These are phyloP conservation scores for Geranium brycei DNA, from an alignment of 345 rosid genomes.

Conservation along the genomic window DNA sequence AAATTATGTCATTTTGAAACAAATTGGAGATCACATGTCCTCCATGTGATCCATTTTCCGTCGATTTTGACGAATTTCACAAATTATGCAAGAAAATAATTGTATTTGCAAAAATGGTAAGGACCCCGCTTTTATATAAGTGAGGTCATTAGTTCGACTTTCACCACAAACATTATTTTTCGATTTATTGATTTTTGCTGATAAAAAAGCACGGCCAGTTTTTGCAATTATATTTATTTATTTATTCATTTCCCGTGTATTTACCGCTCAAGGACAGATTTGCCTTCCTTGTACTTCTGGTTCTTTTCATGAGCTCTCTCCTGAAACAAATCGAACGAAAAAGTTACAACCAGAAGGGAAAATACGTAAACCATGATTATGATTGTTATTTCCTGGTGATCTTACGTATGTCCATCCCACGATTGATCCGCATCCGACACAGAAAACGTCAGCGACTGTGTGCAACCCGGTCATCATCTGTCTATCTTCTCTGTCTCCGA, in stretches of 20 bases:
- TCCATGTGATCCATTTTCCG: too few species aligned
- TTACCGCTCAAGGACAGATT: constrained; percentile 55
- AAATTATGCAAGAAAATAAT: too few species aligned
- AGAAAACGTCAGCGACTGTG: constrained; percentile 83
- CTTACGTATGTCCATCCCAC: constrained; percentile 99
- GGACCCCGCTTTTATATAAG: too few species aligned
- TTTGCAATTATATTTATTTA: too few species aligned
- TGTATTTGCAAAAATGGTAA: too few species aligned
- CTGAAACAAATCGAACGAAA: constrained; percentile 36
- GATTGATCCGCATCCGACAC: constrained; percentile 90
- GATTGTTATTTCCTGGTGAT: neutral
- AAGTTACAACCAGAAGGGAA: constrained; percentile 13
- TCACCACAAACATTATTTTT: too few species aligned
- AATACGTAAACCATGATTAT: constrained; percentile 6
- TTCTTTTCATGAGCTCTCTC: constrained; percentile 71
- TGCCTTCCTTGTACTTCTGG: constrained; percentile 99
- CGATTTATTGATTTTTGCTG: too few species aligned
- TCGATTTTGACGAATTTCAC: too few species aligned
- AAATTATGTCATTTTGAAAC: too few species aligned
- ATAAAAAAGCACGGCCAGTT: too few species aligned
- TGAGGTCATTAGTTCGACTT: too few species aligned
- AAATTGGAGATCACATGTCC: too few species aligned
- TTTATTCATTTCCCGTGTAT: neutral
- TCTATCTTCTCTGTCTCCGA: constrained; percentile 72
- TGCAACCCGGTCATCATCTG: constrained; percentile 79